These are phyloP conservation scores for Peronospora farinosa DNA, from an alignment of 352 stramenopile species.

Conservation along the genomic window DNA sequence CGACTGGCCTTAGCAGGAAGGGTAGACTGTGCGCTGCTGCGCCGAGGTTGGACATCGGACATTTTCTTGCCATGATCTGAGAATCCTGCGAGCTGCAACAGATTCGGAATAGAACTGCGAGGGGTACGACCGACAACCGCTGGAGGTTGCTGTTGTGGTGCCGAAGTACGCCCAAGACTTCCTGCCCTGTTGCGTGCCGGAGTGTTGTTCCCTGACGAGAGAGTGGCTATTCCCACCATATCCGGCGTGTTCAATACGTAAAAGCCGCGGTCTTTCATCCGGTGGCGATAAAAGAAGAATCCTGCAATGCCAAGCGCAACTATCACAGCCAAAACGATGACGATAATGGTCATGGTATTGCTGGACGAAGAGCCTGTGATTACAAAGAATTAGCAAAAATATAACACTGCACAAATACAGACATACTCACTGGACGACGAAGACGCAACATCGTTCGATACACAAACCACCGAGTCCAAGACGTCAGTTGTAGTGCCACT, in stretches of 20 bases:
- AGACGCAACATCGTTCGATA: constrained; percentile 22
- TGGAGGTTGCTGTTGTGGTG: constrained; percentile 24
- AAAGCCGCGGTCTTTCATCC: constrained; percentile 35
- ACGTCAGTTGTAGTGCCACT: constrained; percentile 36
- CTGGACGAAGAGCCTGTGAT: constrained; percentile 27
- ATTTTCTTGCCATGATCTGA: constrained; percentile 34
- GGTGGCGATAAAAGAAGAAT: constrained; percentile 49
- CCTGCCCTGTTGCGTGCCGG: constrained; percentile 20
- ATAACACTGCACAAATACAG: background rate
- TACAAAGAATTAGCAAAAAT: constrained; percentile 3
- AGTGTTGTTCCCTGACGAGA: constrained; percentile 27
- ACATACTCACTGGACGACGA: constrained; percentile 18
- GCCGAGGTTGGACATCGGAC: constrained; percentile 28
- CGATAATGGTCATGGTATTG: constrained; percentile 47
- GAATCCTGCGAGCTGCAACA: constrained; percentile 26
- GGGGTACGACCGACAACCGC: constrained; percentile 20
- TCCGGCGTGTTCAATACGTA: constrained; percentile 30
- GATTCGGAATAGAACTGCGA: constrained; percentile 29
- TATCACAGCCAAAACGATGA: constrained; percentile 41
- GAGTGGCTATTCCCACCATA: constrained; percentile 31
- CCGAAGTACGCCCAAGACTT: constrained; percentile 28
- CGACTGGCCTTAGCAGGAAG: constrained; percentile 14
- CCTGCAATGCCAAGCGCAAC: constrained; percentile 41
- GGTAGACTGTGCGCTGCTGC: constrained; percentile 29
- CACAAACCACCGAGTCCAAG: constrained; percentile 49